Conservation (phyloP, 1,139 yeast genomes). For the Meyerozyma guilliermondii region DNA sequence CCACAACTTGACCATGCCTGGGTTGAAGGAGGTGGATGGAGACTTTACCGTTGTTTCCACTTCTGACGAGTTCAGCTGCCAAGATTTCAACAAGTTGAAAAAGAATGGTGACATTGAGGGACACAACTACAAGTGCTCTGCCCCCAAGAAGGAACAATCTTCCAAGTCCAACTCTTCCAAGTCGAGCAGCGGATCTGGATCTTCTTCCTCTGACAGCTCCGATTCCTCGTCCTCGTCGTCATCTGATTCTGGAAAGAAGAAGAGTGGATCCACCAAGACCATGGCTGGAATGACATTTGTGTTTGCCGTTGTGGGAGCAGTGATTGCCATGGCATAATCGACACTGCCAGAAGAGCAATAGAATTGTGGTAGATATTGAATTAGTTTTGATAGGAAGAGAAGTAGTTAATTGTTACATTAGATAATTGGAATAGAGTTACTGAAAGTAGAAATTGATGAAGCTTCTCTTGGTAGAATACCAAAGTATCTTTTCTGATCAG, state of each 20-base stretch:
- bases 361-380: not conserved
- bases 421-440: too few species aligned
- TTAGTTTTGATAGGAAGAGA: not conserved
- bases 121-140: conserved; percentile 41
- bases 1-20: conserved; percentile 34
- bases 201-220: conserved; percentile 10
- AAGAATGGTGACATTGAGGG: conserved; percentile 34
- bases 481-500: too few species aligned
- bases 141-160: conserved; percentile 20
- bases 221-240: conserved; percentile 13
- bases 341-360: not conserved
- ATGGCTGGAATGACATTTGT: conserved; percentile 13
- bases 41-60: conserved; percentile 37
- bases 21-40: conserved; percentile 38
- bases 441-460: too few species aligned
- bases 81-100: conserved; percentile 29
- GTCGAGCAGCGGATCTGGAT: conserved; percentile 10
- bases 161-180: conserved; percentile 8
- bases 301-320: conserved; percentile 16
- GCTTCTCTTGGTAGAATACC: too few species aligned
- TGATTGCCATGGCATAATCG: conserved; percentile 12
- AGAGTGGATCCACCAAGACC: conserved; percentile 9
- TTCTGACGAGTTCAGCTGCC: conserved; percentile 36
- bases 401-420: not conserved
- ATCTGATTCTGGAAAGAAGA: conserved; percentile 10